Evolutionary conservation across 148 eudicot species (phyloP), one percentile per base, ranked within the genome.

Genomic region (Vaccinium myrtillus): DNA sequence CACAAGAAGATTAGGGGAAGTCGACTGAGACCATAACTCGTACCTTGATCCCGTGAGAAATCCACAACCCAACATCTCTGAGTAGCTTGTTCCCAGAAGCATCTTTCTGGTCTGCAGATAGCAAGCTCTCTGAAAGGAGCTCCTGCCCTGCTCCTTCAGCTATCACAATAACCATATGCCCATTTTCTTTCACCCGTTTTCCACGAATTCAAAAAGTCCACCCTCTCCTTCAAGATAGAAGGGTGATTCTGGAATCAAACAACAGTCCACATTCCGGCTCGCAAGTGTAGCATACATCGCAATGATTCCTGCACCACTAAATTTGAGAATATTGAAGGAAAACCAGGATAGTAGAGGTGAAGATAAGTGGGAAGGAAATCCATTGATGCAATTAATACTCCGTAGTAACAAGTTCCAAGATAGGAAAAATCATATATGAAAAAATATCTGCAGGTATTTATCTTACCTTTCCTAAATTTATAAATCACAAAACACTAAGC

Each of bases 101-200:
- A 89, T 96, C 99, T 86, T 89, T 84, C 90, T 93, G 91, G 75
- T 87, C 69, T 71, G 73, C 70, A 15, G 81, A 82, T 59, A 80
- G 51, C 86, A 82, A 54, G 59, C 67, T 83, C 82, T 93, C 92
- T 19, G 92, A 79, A 84, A 96, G 95, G 80, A 96, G 93, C 83
- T 94, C 98, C 84, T 96, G 98, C 73, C 99, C 99, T 0, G 99
- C 97, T 87, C 99, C 99, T 89, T 96, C 99, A 85, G 99, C 99
- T 46, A 96, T 93, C 69, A 96, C 99, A 81, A 96, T 89, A 87
- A 96, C 99, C 98, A 96, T 92, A 85, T 96, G 99, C 49, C 98
- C 99, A 78, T 89, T 91, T 89, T 96, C 99, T 88, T 96, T 96
- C 83, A 96, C 67, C 91, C 86, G 83, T 89, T 92, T 83, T 90